These are phyloP conservation scores for Lathyrus sativus DNA, from an alignment of 306 rosid species.

Conservation along the genomic window DNA sequence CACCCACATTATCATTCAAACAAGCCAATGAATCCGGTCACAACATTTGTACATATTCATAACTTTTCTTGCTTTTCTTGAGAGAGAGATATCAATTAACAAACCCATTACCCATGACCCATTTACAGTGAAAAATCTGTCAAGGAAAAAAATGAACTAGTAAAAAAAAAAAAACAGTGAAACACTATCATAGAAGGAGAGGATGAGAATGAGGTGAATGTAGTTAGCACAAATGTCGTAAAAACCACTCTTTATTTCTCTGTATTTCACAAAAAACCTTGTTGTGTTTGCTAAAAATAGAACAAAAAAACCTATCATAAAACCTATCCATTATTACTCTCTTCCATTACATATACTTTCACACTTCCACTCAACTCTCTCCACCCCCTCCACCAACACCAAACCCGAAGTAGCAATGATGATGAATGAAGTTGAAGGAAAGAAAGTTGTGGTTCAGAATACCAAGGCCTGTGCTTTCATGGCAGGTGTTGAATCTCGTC, in stretches of 20 bases:
- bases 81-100: too few species aligned
- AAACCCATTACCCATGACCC: constrained; percentile 45
- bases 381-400: constrained; percentile 48
- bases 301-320: constrained; percentile 7
- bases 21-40: constrained; percentile 47
- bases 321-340: background rate
- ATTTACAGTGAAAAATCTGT: constrained; percentile 45
- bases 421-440: constrained; percentile 49
- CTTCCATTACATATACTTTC: background rate
- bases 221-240: constrained; percentile 79
- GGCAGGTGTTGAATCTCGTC: constrained; percentile 62
- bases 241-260: constrained; percentile 20
- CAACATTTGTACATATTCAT: constrained; percentile 53
- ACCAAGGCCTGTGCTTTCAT: constrained; percentile 60
- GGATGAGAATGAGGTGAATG: constrained; percentile 51
- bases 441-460: constrained; percentile 44
- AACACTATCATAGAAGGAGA: background rate
- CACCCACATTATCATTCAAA: constrained; percentile 28
- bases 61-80: too few species aligned
- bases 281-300: constrained; percentile 60
- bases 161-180: constrained; percentile 40
- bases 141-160: constrained; percentile 5
- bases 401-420: constrained; percentile 53
- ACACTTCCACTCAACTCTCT: background rate
- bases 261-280: constrained; percentile 34